These are phyloP conservation scores for Tetradesmus lagerheimii DNA, from an alignment of 139 green algal genomes.

Conservation along the genomic window DNA sequence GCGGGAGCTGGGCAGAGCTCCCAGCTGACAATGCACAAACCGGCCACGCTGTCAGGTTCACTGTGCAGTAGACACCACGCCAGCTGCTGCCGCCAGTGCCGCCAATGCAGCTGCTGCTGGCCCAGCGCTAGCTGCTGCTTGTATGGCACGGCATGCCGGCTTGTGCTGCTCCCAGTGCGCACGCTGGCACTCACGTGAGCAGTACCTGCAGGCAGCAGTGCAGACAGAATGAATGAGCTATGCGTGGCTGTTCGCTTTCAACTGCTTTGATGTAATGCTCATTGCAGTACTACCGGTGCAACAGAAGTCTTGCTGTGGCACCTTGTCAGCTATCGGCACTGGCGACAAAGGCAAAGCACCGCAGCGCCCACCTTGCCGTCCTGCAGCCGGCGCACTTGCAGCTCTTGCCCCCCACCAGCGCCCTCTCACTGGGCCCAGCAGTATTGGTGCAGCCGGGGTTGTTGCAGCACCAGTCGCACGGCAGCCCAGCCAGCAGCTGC, in stretches of 20 bases:
- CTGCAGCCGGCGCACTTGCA: neutral
- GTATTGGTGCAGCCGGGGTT: neutral
- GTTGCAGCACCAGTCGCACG: neutral
- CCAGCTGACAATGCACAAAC: too few species aligned
- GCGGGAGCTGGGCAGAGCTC: too few species aligned
- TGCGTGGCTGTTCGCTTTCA: too few species aligned
- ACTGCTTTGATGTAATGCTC: too few species aligned
- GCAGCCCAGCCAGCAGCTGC: neutral
- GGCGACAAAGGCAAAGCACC: too few species aligned
- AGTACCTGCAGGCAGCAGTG: neutral
- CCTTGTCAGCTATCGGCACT: too few species aligned
- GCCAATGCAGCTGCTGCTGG: neutral
- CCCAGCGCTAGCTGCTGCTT: neutral
- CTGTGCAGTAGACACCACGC: neutral
- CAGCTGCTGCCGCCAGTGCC: neutral
- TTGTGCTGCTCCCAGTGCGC: neutral
- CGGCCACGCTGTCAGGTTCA: too few species aligned
- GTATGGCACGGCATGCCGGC: neutral
- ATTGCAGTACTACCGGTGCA: too few species aligned
- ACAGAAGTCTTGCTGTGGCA: too few species aligned
- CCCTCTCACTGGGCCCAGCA: neutral
- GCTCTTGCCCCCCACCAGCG: neutral
- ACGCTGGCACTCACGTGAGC: neutral
- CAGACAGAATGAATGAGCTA: too few species aligned
- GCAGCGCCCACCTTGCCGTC: neutral